Evolutionary conservation across 2,329 filamentous ascomycete species (phyloP), one percentile per base, ranked within the genome.

Genomic region (Sclerotinia sclerotiorum): DNA sequence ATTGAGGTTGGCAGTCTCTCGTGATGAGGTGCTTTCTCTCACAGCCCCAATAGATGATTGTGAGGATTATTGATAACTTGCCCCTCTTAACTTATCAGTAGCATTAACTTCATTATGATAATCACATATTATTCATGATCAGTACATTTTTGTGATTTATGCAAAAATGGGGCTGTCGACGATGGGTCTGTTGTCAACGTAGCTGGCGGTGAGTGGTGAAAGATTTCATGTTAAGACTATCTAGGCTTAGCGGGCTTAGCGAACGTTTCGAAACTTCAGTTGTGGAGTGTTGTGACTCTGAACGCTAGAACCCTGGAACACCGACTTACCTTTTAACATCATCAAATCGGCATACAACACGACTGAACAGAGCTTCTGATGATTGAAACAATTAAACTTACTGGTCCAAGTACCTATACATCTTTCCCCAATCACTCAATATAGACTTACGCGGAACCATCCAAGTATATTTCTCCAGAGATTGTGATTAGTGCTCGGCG

Each of bases 131-230:
- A 35, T 5, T 35, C 32, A 48, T 1, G n/a, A n/a, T 17, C 19
- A 7, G 19, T 35, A 35, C 54, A 56, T 52, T n/a, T 44, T 39
- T 52, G 32, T n/a, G 55, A 60, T 32, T 67, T 44, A 48, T 61
- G 48, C 65, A 61, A 17, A 42, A 51, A 63, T 27, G 60, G 46
- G 60, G 60, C 60, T 51, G 46, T 27, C 57, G 46, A 35, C n/a
- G 5, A 61, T 61, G 58, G 42, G 27, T 17, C 58, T 29, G 29
- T 19, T 62, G 44, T 56, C 56, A 54, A 67, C 65, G 65, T 67
- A 67, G 65, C 46, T 61, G 35, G 48, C 56, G 55, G 65, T 67
- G 44, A 67, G 56, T 67, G 65, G 65, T 51, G 46, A 19, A 15
- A 51, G 3, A 2, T 21, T 6, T 27, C 4, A 2, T 2, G 3